These are phyloP conservation scores for Exophiala lecanii-corni DNA, from an alignment of 2,329 filamentous ascomycete genomes.

Conservation along the genomic window DNA sequence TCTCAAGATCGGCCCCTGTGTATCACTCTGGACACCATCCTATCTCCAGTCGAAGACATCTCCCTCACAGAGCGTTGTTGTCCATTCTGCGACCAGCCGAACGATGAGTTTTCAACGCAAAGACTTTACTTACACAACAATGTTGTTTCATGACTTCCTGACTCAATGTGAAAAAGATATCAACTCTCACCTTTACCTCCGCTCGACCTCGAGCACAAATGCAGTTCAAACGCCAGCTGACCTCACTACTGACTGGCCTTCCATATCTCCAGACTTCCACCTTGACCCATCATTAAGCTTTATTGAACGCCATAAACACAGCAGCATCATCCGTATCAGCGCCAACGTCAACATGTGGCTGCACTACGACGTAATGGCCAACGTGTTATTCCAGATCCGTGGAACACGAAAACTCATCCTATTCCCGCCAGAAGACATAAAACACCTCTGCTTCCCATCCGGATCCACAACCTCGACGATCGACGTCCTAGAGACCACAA, in stretches of 20 bases:
- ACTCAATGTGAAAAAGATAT: conserved; percentile 50
- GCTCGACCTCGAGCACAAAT: conserved; percentile 65
- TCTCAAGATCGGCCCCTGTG: conserved; percentile 64
- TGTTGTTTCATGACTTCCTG: conserved; percentile 60
- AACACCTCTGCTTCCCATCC: conserved; percentile 63
- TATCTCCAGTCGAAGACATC: conserved; percentile 64
- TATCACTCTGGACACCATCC: conserved; percentile 60
- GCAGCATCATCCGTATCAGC: conserved; percentile 73
- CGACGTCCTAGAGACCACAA: conserved; percentile 57
- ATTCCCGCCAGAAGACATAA: conserved; percentile 73
- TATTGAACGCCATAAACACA: conserved; percentile 63
- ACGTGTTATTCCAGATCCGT: conserved; percentile 73
- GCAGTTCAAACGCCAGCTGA: conserved; percentile 67
- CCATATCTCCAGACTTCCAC: conserved; percentile 63
- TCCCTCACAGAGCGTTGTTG: conserved; percentile 58
- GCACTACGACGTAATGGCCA: conserved; percentile 85
- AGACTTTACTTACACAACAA: conserved; percentile 73
- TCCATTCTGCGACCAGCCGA: conserved; percentile 63
- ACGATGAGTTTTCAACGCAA: conserved; percentile 78
- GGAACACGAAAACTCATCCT: conserved; percentile 70
- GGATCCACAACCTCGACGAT: conserved; percentile 76
- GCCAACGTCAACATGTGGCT: conserved; percentile 83
- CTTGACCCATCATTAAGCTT: conserved; percentile 59
- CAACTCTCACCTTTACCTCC: conserved; percentile 67
- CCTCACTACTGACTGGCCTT: conserved; percentile 66